Evolutionary conservation across 495 filamentous ascomycete genomes (phyloP).

Genomic region (Podospora sp.): DNA sequence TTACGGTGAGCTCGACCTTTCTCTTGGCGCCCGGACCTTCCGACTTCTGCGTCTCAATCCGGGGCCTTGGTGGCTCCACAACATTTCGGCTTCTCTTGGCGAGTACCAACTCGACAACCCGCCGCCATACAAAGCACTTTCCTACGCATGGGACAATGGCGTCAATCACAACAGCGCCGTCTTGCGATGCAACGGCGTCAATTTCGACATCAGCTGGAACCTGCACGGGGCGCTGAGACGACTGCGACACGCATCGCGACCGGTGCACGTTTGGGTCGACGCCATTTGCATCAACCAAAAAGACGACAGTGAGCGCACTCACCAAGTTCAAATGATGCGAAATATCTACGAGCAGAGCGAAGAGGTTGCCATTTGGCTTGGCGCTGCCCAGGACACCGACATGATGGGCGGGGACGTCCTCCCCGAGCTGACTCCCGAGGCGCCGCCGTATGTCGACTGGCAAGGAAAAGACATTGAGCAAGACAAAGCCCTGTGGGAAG

Average conservation of each 20-base stretch:
- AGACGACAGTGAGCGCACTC: constrained; percentile 22
- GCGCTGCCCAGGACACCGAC: constrained; percentile 15
- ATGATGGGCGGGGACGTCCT: constrained; percentile 19
- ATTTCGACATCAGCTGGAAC: constrained; percentile 18
- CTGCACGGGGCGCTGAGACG: constrained; percentile 21
- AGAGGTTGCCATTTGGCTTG: constrained; percentile 26
- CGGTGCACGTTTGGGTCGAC: constrained; percentile 14
- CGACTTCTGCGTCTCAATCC: constrained; percentile 9
- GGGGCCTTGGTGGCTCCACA: background rate
- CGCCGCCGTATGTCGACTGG: constrained; percentile 14
- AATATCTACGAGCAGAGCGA: constrained; percentile 22
- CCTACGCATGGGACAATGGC: constrained; percentile 24
- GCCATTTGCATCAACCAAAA: constrained; percentile 18
- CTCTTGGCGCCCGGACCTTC: background rate
- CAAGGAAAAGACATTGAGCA: constrained; percentile 2
- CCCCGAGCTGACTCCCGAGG: background rate
- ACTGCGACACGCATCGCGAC: constrained; percentile 8
- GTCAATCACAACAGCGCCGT: background rate
- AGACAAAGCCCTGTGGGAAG: constrained; percentile 8
- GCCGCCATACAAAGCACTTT: constrained; percentile 25
- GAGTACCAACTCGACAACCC: background rate
- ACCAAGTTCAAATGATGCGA: constrained; percentile 29
- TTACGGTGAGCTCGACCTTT: background rate
- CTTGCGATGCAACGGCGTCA: constrained; percentile 19
- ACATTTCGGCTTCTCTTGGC: background rate